Conservation (phyloP, 257 asterid genomes). For the Solanum peruvianum region DNA sequence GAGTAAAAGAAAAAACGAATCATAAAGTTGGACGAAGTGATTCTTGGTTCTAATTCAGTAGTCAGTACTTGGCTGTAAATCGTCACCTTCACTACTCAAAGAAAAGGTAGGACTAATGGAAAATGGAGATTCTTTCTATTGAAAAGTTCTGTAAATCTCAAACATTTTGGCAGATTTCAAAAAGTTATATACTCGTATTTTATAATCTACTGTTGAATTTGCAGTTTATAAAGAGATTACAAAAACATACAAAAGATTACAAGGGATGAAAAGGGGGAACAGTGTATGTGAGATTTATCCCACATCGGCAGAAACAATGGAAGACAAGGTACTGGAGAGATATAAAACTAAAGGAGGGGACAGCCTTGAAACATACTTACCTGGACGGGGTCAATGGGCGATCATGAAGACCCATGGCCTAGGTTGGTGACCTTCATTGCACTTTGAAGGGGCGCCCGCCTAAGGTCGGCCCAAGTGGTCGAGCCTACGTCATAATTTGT, state of each 20-base stretch:
- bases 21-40: not conserved
- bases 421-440: conserved; percentile 7
- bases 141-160: not conserved
- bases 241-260: not conserved
- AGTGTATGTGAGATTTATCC: not conserved
- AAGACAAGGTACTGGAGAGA: not conserved
- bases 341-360: not conserved
- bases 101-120: not conserved
- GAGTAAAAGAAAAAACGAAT: not conserved
- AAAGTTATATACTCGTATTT: not conserved
- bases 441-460: not conserved
- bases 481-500: conserved; percentile 14
- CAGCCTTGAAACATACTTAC: not conserved
- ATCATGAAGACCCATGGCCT: conserved; percentile 4
- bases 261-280: not conserved
- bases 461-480: conserved; percentile 32
- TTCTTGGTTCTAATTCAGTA: not conserved
- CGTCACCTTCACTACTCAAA: not conserved
- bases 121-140: not conserved
- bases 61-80: not conserved
- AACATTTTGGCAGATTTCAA: not conserved
- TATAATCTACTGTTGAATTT: not conserved
- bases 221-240: not conserved
- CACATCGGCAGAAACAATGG: not conserved
- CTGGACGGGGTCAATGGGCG: conserved; percentile 7